Conservation (phyloP, 2,329 filamentous ascomycete genomes). For the Orbilia javanica region DNA sequence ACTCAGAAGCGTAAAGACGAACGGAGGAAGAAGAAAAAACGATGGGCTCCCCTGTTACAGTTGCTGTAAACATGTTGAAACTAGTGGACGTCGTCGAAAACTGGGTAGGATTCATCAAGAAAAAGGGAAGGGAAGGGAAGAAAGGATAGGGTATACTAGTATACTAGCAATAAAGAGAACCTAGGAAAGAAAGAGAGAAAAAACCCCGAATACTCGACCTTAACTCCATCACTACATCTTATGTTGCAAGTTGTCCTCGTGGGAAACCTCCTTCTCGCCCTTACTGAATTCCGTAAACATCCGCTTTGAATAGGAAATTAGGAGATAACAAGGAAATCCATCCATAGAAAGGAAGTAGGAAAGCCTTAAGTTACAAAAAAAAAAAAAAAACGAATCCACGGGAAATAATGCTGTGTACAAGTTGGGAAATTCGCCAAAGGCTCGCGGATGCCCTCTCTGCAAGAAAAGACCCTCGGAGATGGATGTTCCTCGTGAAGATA, state of each 20-base stretch:
- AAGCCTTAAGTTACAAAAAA: conserved; percentile 46
- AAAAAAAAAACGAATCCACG: conserved; percentile 21
- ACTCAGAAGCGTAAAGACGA: conserved; percentile 3
- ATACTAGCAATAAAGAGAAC: conserved; percentile 7
- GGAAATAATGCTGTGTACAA: conserved; percentile 40
- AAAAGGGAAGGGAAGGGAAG: conserved; percentile 5
- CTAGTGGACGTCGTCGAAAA: not conserved
- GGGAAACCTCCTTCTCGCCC: not conserved
- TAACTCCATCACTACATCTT: conserved; percentile 23
- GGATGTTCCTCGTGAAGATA: not conserved
- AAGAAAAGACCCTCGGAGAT: conserved; percentile 2
- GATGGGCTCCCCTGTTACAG: conserved; percentile 5
- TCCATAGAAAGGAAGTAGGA: conserved; percentile 29
- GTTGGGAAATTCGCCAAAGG: conserved; percentile 26
- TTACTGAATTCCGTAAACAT: conserved; percentile 3
- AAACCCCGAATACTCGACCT: not conserved
- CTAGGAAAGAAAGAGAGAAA: not conserved
- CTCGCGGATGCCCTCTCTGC: not conserved
- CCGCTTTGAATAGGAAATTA: conserved; percentile 35
- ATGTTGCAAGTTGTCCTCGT: conserved; percentile 1
- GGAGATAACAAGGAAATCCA: conserved; percentile 21
- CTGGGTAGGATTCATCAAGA: conserved; percentile 1
- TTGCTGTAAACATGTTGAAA: conserved; percentile 6
- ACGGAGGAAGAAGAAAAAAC: conserved; percentile 11
- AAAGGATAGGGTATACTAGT: conserved; percentile 24